Percentiles rank a stretch among this genome's conserved stretches.
phyloP scores from a whole-genome alignment of 768 basidiomycete genomes.

The Amanita pseudoporphyria region DNA sequence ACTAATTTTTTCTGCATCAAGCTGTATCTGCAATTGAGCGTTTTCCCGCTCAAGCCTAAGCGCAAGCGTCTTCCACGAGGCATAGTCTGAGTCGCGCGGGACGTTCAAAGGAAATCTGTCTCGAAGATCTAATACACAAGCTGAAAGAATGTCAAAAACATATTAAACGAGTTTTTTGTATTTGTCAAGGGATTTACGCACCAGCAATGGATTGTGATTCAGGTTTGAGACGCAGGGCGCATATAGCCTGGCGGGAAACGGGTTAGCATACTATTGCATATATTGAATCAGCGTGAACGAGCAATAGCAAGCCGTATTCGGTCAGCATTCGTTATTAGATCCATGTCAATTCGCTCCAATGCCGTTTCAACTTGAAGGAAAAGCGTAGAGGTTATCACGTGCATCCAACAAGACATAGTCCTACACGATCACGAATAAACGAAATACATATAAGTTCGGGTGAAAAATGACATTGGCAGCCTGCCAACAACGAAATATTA shows the following conservation, averaged over 20 bases:
- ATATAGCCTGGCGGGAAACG: constrained; percentile 28
- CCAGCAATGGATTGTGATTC: constrained; percentile 28
- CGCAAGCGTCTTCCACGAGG: constrained; percentile 31
- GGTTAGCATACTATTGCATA: constrained; percentile 1
- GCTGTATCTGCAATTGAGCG: constrained; percentile 25
- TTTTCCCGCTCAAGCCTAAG: constrained; percentile 32
- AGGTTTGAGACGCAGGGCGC: constrained; percentile 36
- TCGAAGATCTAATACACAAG: constrained; percentile 34
- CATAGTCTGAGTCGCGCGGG: constrained; percentile 14
- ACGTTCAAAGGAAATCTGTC: constrained; percentile 21
- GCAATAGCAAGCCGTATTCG: constrained; percentile 34
- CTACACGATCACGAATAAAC: neutral
- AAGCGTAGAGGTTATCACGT: neutral
- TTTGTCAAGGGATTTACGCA: constrained; percentile 14
- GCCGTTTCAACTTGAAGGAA: neutral
- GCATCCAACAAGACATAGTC: neutral
- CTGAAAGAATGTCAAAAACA: constrained; percentile 17
- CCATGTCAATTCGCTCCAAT: neutral
- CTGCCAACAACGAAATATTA: neutral
- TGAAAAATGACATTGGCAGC: neutral
- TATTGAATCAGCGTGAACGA: constrained; percentile 10
- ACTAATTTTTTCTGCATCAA: constrained; percentile 35
- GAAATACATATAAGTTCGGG: neutral
- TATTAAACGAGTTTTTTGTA: neutral
- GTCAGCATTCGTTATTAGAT: constrained; percentile 13